Base-by-base conservation (phyloP, 805 yeast genomes). In the Candida bentonensis region DNA sequence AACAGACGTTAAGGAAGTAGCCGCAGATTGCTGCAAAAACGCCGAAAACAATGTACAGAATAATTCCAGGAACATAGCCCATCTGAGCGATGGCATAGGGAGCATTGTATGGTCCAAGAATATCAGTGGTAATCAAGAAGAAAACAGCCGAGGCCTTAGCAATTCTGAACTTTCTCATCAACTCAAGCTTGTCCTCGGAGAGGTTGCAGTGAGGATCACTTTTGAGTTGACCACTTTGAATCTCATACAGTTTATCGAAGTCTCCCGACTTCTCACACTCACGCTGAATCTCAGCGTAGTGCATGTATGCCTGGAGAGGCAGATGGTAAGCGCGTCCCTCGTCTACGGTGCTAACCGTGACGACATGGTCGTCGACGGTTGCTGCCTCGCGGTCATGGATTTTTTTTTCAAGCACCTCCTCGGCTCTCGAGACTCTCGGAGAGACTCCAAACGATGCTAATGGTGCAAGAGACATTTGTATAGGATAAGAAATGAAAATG, bases 101-200 rank as follows among this genome's bases (percentile, higher is more conserved):
- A 20, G 74, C 72, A 42, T 63, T 58, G 11, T 66, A 57, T 17
- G 74, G 74, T 22, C 74, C 74, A 34, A 68, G 58, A 42, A 69
- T 68, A 57, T 69, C 74, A 4, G 73, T 68, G 33, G 74, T 69
- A 47, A 69, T 70, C 28, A 70, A 57, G 51, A 61, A 68, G 55
- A 69, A 68, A n/a, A 68, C 70, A 0, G 36, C 13, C 5, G 20
- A 13, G 17, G 20, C 13, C 13, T 9, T 13, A 11, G 36, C 36
- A 30, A 15, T 30, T 30, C 36, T 30, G 23, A 53, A 46, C 33
- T 28, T 42, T 20, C 46, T 44, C 49, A 50, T 52, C 21, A 53
- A 41, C 15, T 51, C 49, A 11, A 53, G 49, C 47, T 53, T 53
- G 21, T 30, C 45, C 9, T 23, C 39, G 27, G 44, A 42, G 23